Evolutionary conservation across 2,329 filamentous ascomycete species (phyloP).

Genomic region (Fonsecaea nubica): DNA sequence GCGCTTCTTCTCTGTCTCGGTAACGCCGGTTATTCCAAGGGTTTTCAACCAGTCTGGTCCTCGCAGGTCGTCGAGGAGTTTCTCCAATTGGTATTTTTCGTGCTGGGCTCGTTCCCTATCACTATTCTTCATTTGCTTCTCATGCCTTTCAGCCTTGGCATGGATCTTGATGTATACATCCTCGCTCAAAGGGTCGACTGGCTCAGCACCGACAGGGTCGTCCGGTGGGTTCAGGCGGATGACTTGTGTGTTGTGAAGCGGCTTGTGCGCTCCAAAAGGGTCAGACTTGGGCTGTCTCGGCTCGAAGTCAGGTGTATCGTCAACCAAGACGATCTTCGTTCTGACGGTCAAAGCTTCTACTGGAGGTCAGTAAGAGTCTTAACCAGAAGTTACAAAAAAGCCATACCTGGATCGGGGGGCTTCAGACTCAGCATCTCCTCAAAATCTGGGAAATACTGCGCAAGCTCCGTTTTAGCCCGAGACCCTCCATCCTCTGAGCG

Average conservation of each 20-base stretch:
- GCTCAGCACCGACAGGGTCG: conserved; percentile 31
- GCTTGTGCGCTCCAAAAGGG: conserved; percentile 44
- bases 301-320: conserved; percentile 55
- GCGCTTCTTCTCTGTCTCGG: conserved; percentile 82
- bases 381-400: conserved; percentile 14
- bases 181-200: conserved; percentile 63
- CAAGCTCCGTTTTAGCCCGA: conserved; percentile 87
- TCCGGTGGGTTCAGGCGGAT: conserved; percentile 48
- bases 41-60: conserved; percentile 91
- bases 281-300: conserved; percentile 38
- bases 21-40: conserved; percentile 86
- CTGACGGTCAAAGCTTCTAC: conserved; percentile 75
- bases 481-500: conserved; percentile 83
- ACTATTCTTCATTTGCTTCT: conserved; percentile 72
- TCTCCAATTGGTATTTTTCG: conserved; percentile 70
- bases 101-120: conserved; percentile 71
- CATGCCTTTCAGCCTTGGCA: conserved; percentile 66
- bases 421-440: conserved; percentile 91
- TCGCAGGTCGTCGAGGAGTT: conserved; percentile 78
- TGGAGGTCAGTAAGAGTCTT: conserved; percentile 33
- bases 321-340: conserved; percentile 74
- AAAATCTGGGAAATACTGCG: conserved; percentile 90
- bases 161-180: conserved; percentile 64
- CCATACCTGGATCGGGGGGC: conserved; percentile 74
- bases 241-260: conserved; percentile 50